Percentiles rank a stretch among this genome's conserved stretches.
These are phyloP conservation scores for Mucor piriformis DNA, from an alignment of 371 early-diverging fungal species.

Conservation along the genomic window DNA sequence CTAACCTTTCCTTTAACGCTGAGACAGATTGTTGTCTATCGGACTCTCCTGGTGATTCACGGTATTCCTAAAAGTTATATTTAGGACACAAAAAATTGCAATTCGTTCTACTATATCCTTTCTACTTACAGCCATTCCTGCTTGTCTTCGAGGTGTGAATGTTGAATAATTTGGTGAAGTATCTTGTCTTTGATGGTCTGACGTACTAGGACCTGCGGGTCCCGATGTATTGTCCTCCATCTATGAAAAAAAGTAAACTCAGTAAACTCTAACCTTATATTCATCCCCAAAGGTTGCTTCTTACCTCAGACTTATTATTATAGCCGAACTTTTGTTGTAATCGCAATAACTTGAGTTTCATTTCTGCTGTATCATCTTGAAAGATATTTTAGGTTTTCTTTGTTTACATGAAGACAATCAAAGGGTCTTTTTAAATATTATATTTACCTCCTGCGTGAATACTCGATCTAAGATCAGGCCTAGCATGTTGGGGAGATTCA, in stretches of 20 bases:
- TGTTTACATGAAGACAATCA: neutral
- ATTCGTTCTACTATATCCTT: neutral
- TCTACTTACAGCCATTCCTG: neutral
- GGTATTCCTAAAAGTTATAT: constrained; percentile 11
- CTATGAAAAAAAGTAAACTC: constrained; percentile 1
- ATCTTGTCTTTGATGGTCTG: constrained; percentile 3
- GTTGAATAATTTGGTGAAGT: neutral
- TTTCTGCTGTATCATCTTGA: constrained; percentile 46
- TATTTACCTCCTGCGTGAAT: constrained; percentile 10
- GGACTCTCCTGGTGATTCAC: constrained; percentile 23
- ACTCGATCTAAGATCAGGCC: constrained; percentile 8
- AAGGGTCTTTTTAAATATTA: neutral
- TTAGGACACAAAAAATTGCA: no score
- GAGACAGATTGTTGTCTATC: constrained; percentile 57
- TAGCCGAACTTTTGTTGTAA: constrained; percentile 70
- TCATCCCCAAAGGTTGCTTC: neutral
- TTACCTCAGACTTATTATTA: constrained; percentile 27
- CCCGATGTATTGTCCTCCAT: constrained; percentile 1
- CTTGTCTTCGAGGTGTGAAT: constrained; percentile 12
- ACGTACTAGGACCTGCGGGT: constrained; percentile 9
- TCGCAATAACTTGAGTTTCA: constrained; percentile 52
- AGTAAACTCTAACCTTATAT: neutral
- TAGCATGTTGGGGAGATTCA: neutral
- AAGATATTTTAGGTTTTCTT: neutral
- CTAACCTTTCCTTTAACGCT: constrained; percentile 62